phyloP scores from a whole-genome alignment of 805 yeast species.

The Debaryomyces castellii region DNA sequence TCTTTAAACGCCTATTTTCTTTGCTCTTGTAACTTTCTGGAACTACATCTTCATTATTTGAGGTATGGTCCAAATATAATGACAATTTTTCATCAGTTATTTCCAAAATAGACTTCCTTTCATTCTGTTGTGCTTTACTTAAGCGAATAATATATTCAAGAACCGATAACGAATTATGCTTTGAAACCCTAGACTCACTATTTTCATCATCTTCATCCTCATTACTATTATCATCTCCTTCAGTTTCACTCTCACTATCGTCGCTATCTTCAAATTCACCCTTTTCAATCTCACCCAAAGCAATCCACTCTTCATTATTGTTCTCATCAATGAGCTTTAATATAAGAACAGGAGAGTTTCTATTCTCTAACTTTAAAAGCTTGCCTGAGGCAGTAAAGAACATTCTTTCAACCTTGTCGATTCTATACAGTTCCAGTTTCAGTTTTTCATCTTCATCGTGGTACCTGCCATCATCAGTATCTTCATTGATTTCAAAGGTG shows the following conservation, averaged over 20 bases:
- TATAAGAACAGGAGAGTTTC: slow-evolving; percentile 64
- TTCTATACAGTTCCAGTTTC: slow-evolving; percentile 28
- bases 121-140: slow-evolving; percentile 58
- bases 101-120: slow-evolving; percentile 50
- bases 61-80: slow-evolving; percentile 53
- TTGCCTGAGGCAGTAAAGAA: slow-evolving; percentile 73
- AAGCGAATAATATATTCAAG: slow-evolving; percentile 65
- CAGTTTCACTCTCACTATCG: slow-evolving; percentile 24
- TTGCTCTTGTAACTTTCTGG: slow-evolving; percentile 17
- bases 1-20: slow-evolving; percentile 7
- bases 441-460: slow-evolving; percentile 53
- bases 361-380: slow-evolving; percentile 59
- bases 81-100: slow-evolving; percentile 68
- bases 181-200: not conserved
- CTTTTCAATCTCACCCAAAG: slow-evolving; percentile 41
- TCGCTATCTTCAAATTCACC: slow-evolving; percentile 26
- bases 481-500: slow-evolving; percentile 49
- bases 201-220: slow-evolving; percentile 8
- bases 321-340: slow-evolving; percentile 40
- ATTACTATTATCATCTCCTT: slow-evolving; percentile 16
- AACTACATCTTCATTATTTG: slow-evolving; percentile 13
- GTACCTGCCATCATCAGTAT: slow-evolving; percentile 68
- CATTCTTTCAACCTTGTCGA: slow-evolving; percentile 46
- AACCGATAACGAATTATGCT: slow-evolving; percentile 46
- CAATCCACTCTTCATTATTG: slow-evolving; percentile 46